Evolutionary conservation across 164 flowering plant species (phyloP).

Genomic region (Tetrastigma voinierianum): DNA sequence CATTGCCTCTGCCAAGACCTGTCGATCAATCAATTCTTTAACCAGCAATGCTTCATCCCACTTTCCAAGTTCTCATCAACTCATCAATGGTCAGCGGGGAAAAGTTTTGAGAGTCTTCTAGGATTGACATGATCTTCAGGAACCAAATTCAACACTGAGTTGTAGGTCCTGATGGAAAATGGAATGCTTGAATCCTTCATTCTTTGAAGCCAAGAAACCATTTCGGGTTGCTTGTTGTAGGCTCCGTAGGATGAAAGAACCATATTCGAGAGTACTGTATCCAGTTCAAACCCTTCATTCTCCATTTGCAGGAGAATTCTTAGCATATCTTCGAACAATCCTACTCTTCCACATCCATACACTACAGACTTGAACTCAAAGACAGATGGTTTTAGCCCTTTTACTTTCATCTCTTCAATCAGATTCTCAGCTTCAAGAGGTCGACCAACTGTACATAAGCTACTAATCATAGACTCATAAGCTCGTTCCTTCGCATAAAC

Average conservation of each 20-base stretch:
- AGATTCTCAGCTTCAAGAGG: conserved; percentile 60
- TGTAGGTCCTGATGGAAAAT: conserved; percentile 65
- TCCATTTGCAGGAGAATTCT: conserved; percentile 48
- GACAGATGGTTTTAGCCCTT: conserved; percentile 48
- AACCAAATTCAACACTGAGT: conserved; percentile 81
- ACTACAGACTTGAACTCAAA: conserved; percentile 56
- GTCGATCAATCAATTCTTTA: conserved; percentile 45
- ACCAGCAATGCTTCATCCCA: conserved; percentile 53
- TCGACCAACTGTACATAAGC: conserved; percentile 46
- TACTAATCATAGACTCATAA: conserved; percentile 50
- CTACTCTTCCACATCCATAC: conserved; percentile 64
- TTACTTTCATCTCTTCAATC: conserved; percentile 47
- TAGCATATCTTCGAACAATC: conserved; percentile 59
- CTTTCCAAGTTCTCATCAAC: conserved; percentile 29
- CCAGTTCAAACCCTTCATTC: conserved; percentile 43
- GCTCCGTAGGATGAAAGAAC: conserved; percentile 68
- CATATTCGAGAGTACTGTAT: conserved; percentile 68
- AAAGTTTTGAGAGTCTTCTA: conserved; percentile 30
- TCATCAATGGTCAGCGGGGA: conserved; percentile 59
- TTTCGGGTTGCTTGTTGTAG: conserved; percentile 32
- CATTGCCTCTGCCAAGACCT: conserved; percentile 49
- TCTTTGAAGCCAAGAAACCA: conserved; percentile 60
- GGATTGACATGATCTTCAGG: conserved; percentile 41
- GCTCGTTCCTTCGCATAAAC: conserved; percentile 41
- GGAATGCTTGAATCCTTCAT: conserved; percentile 44